phyloP scores from a whole-genome alignment of 2,329 filamentous ascomycete genomes.

The Xylaria sp. region DNA sequence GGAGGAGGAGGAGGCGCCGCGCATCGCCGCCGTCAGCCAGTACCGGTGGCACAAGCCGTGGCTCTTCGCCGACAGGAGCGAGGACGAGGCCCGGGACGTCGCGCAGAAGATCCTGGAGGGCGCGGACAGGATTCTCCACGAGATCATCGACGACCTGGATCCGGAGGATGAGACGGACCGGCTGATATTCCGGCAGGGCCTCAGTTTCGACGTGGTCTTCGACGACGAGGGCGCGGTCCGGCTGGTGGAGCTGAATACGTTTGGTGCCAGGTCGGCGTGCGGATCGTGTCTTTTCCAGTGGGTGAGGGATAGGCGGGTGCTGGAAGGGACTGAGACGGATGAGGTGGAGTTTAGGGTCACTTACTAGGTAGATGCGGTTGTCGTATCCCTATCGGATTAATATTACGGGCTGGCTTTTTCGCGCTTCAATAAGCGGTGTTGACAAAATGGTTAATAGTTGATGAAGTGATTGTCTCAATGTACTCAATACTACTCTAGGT shows the following conservation, averaged over 20 bases:
- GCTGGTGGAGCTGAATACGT: slow-evolving; percentile 50
- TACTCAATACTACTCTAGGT: too few species aligned
- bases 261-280: slow-evolving; percentile 47
- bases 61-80: slow-evolving; percentile 24
- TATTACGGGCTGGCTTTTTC: too few species aligned
- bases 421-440: too few species aligned
- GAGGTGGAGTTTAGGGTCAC: slow-evolving; percentile 38
- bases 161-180: slow-evolving; percentile 29
- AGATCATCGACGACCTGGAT: slow-evolving; percentile 35
- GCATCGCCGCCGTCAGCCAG: slow-evolving; percentile 45
- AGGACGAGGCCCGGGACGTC: slow-evolving; percentile 15
- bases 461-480: too few species aligned
- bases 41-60: slow-evolving; percentile 45
- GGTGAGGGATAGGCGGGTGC: slow-evolving; percentile 40
- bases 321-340: slow-evolving; percentile 34
- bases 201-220: slow-evolving; percentile 48
- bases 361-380: slow-evolving; percentile 7
- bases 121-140: slow-evolving; percentile 24
- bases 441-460: too few species aligned
- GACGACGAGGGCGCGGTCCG: slow-evolving; percentile 34
- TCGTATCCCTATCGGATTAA: too few species aligned
- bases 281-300: slow-evolving; percentile 52
- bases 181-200: slow-evolving; percentile 42
- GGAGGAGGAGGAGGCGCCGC: too few species aligned
- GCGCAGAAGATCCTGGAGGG: slow-evolving; percentile 27